Evolutionary conservation across 176 grass and related monocot species (phyloP).

Genomic region (Zoysia pacifica): DNA sequence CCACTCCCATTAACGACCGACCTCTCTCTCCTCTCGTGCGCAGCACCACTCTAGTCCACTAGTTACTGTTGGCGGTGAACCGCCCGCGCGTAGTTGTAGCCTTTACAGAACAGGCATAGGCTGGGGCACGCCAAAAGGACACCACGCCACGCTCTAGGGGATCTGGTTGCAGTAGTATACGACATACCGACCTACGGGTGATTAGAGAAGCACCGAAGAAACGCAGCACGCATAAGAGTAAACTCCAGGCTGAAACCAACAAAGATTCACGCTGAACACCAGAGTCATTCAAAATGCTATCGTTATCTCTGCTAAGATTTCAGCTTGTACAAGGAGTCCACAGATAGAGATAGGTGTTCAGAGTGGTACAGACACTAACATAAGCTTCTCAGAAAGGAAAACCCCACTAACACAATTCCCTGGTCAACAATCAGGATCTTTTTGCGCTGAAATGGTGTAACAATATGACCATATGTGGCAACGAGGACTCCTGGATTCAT

Average conservation of each 20-base stretch:
- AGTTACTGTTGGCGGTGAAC: constrained; percentile 1
- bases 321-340: neutral
- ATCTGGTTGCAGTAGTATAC: no score
- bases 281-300: neutral
- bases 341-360: neutral
- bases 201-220: no score
- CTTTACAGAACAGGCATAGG: neutral
- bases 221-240: no score
- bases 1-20: neutral
- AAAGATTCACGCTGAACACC: neutral
- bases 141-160: neutral
- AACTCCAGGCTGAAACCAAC: neutral
- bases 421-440: neutral
- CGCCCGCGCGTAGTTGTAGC: neutral
- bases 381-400: neutral
- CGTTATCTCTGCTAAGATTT: neutral
- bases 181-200: no score
- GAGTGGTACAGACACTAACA: neutral
- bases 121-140: neutral
- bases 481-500: neutral
- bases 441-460: neutral
- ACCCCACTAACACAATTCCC: neutral
- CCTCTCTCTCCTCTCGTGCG: neutral
- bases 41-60: neutral
- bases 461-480: neutral